Evolutionary conservation across 2,329 filamentous ascomycete genomes (phyloP), one percentile per base, ranked within the genome.

Genomic region (Fusarium sp.): DNA sequence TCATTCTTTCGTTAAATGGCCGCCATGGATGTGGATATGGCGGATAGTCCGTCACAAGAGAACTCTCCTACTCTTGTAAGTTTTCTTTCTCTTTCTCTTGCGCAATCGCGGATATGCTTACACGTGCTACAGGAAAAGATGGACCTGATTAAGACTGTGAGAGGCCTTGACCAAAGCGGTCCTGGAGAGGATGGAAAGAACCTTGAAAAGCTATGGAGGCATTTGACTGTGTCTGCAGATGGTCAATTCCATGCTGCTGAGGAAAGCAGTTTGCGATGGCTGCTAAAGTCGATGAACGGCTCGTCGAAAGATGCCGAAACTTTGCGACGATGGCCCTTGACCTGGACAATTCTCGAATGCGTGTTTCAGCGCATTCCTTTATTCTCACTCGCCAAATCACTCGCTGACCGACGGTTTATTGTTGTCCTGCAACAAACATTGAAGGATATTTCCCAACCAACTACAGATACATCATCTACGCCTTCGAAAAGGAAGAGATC

Each of bases 391-490:
- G 92, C 92, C 11, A 89, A 90, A 61, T 89, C 92, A 6, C 84
- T 97, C 9, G 89, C 88, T 24, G 90, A 94, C 61, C 85, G 90
- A 60, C 86, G 88, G 47, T 93, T 97, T 56, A 80, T 92, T 34
- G 79, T 81, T 2, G 86, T 93, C 12, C 77, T 97, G 44, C 88
- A 90, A 72, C 86, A 88, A 72, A 88, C 90, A 0, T 79, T 94
- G 49, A 84, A 87, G 49, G 91, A 94, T 25, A 70, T 87, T 40
- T 83, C 84, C 11, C 70, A 71, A 22, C 76, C 77, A n/a, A 45
- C 53, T 12, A 63, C 68, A n/a, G 76, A 79, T 42, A 71, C 76
- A 16, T 60, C 74, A 29, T 52, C 73, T 6, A 67, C 70, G 9
- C 59, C 74, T 11, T 77, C 82, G 41, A 87, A 86, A 72, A 78